Conservation (phyloP, 2,329 filamentous ascomycete species). For the Cercospora brassicicola region DNA sequence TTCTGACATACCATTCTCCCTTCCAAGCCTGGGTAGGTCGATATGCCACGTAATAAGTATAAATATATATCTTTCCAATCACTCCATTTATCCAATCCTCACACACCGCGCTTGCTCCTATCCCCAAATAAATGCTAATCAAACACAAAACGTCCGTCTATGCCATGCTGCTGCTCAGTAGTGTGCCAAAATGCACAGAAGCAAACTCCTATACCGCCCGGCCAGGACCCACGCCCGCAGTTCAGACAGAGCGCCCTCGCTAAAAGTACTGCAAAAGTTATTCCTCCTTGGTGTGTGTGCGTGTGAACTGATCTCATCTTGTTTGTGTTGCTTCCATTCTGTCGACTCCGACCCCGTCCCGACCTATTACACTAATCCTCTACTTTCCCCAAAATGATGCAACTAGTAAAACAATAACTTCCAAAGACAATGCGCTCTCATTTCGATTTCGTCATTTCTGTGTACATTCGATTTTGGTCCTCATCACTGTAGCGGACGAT, state of each 20-base stretch:
- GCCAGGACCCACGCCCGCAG: neutral
- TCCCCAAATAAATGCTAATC: neutral
- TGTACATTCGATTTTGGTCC: neutral
- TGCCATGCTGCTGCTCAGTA: neutral
- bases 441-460: neutral
- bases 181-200: neutral
- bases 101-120: too few species aligned
- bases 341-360: neutral
- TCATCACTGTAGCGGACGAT: neutral
- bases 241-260: conserved; percentile 8
- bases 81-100: neutral
- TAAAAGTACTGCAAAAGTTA: conserved; percentile 6
- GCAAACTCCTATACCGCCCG: neutral
- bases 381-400: neutral
- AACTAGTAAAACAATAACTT: neutral
- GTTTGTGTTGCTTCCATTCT: neutral
- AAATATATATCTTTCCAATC: neutral
- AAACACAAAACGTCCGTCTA: neutral
- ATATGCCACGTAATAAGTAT: too few species aligned
- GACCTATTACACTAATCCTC: neutral
- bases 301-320: neutral
- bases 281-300: neutral
- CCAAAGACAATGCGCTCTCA: neutral
- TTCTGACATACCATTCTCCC: too few species aligned
- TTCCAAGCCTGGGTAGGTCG: too few species aligned